Base-by-base conservation (phyloP, 2,329 filamentous ascomycete genomes). In the Trichoderma hamatum region DNA sequence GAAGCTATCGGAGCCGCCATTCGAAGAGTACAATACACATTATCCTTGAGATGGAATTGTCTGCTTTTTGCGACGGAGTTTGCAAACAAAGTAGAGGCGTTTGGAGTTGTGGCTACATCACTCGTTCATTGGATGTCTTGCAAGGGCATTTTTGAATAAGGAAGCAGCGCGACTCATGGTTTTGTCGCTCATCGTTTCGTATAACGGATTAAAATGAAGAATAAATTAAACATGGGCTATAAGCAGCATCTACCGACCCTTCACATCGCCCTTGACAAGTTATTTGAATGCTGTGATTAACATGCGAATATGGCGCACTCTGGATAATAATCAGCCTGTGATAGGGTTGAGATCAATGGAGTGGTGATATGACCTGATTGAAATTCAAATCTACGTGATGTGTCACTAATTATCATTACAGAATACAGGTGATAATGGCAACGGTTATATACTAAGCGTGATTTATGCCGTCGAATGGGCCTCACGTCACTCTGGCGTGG, bases 401-500 rank as follows among this genome's bases (percentile, higher is more conserved):
- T 43, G 7, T n/a, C 39, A n/a, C 24, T 39, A 58, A 49, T 51
- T 28, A 13, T 28, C 4, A 46, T 16, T 2, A 14, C 36, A 55
- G 13, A 56, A 56, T 9, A 52, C 49, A 56, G 24, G 26, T 46
- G 62, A 54, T 34, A 36, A 54, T 11, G 13, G 28, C 39, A 52
- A 26, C 34, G 11, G 4, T 30, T 30, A 26, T 19, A 55, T 16
- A 2, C 54, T 66, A 46, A 54, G 63, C 51, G 28, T 66, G 63
- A 66, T 66, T 66, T 65, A 51, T 26, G n/a, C 52, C 62, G 51
- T 56, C 52, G 28, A 34, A 32, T 54, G 43, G 49, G 32, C 56
- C 56, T 68, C 55, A 66, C 62, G 68, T 67, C 63, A 70, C 63
- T 61, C 68, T 62, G 63, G 68, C 68, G 68, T 69, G 68, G 67